Conservation (phyloP, 2,329 filamentous ascomycete species). For the Huntiella bhutanensis region DNA sequence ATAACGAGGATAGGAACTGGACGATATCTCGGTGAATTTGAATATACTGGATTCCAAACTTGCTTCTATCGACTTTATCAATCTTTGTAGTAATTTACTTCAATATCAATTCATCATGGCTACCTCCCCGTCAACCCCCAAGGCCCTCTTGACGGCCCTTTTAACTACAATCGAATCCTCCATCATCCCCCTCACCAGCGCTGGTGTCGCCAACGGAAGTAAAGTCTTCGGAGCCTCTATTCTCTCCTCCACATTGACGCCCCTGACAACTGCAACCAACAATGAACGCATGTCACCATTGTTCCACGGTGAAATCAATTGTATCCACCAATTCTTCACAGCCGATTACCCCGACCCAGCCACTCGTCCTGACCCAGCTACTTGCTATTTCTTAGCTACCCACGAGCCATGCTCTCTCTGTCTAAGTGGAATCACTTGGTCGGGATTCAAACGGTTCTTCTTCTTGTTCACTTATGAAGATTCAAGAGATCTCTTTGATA, state of each 20-base stretch:
- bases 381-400: constrained; percentile 39
- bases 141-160: constrained; percentile 21
- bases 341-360: constrained; percentile 18
- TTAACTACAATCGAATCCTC: constrained; percentile 25
- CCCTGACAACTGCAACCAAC: constrained; percentile 34
- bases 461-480: constrained; percentile 42
- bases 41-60: too few species aligned
- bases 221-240: constrained; percentile 40
- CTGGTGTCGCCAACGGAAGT: constrained; percentile 31
- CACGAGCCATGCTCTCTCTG: constrained; percentile 41
- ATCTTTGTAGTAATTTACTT: too few species aligned
- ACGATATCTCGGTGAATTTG: too few species aligned
- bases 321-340: constrained; percentile 38
- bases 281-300: constrained; percentile 35
- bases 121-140: constrained; percentile 1
- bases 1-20: too few species aligned
- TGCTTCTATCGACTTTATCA: too few species aligned
- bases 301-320: constrained; percentile 41
- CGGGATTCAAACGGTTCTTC: constrained; percentile 36
- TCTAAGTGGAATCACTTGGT: constrained; percentile 38
- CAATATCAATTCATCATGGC: neutral
- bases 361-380: constrained; percentile 22
- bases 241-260: constrained; percentile 22
- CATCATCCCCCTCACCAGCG: constrained; percentile 31
- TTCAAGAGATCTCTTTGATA: constrained; percentile 33